These are phyloP conservation scores for Mycena rebaudengoi DNA, from an alignment of 768 basidiomycete genomes.

Conservation along the genomic window DNA sequence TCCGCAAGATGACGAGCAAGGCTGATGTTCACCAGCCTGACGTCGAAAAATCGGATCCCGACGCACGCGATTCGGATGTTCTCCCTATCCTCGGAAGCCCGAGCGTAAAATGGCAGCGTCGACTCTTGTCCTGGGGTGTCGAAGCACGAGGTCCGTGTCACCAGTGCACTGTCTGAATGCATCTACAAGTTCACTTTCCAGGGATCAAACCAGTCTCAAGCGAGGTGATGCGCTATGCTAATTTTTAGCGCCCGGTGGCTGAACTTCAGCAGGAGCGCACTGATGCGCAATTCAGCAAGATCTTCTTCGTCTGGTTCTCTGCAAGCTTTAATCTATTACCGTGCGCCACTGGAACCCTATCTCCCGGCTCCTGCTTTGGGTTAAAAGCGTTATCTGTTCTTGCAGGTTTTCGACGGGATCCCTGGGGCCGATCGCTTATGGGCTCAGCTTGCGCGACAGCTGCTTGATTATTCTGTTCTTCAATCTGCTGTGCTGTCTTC, in stretches of 20 bases:
- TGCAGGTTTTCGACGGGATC: conserved; percentile 74
- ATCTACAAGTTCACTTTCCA: background rate
- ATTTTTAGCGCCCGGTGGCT: background rate
- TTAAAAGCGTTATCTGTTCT: background rate
- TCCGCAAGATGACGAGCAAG: background rate
- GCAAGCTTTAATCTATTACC: conserved; percentile 75
- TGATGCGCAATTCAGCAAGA: conserved; percentile 69
- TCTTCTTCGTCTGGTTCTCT: conserved; percentile 84
- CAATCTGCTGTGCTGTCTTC: conserved; percentile 65
- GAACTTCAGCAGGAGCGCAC: conserved; percentile 52
- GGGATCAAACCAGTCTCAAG: conserved; percentile 22
- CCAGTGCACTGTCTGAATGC: background rate
- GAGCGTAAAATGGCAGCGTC: conserved; percentile 16
- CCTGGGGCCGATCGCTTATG: conserved; percentile 68
- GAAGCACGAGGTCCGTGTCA: conserved; percentile 19
- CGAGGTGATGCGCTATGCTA: background rate
- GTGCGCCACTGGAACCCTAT: conserved; percentile 35
- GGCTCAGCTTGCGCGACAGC: conserved; percentile 67
- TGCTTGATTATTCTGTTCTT: conserved; percentile 74
- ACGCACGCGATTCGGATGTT: background rate
- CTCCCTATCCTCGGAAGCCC: background rate
- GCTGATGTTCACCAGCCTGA: background rate
- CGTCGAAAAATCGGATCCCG: background rate
- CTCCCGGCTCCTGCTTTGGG: background rate
- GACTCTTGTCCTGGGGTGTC: conserved; percentile 22